These are phyloP conservation scores for Cytidiella melzeri DNA, from an alignment of 768 basidiomycete genomes.

Conservation along the genomic window DNA sequence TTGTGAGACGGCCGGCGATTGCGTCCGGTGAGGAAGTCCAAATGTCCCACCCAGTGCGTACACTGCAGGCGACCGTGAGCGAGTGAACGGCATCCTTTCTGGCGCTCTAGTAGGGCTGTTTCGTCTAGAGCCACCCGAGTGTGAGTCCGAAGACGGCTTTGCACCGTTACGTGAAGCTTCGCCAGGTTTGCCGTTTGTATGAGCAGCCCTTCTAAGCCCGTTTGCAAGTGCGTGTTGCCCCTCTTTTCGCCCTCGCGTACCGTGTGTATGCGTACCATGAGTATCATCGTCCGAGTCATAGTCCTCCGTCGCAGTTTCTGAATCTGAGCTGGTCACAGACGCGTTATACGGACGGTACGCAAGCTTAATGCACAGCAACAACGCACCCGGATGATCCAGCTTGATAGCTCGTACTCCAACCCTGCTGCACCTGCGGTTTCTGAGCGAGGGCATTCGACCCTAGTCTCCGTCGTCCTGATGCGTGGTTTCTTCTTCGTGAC, in stretches of 20 bases:
- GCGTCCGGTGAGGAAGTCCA: slow-evolving; percentile 25
- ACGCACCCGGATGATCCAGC: slow-evolving; percentile 76
- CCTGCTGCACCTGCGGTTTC: slow-evolving; percentile 33
- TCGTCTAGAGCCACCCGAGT: slow-evolving; percentile 36
- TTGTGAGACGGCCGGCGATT: slow-evolving; percentile 38
- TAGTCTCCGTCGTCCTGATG: slow-evolving; percentile 30
- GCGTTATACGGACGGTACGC: no score
- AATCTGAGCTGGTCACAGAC: slow-evolving; percentile 16
- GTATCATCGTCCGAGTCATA: slow-evolving; percentile 19
- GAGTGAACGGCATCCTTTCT: slow-evolving; percentile 49
- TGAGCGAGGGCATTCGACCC: slow-evolving; percentile 21
- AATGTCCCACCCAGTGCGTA: slow-evolving; percentile 31
- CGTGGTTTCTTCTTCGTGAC: slow-evolving; percentile 32
- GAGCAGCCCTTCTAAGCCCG: neutral
- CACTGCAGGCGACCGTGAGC: slow-evolving; percentile 65
- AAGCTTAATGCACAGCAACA: neutral
- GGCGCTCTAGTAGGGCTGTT: slow-evolving; percentile 25
- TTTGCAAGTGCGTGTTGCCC: slow-evolving; percentile 13
- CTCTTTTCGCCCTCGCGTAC: slow-evolving; percentile 17
- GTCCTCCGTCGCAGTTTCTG: slow-evolving; percentile 18
- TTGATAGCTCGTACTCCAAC: slow-evolving; percentile 85
- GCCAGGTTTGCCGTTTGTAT: slow-evolving; percentile 2
- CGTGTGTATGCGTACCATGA: slow-evolving; percentile 6
- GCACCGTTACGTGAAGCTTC: slow-evolving; percentile 6
- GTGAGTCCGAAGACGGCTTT: slow-evolving; percentile 19